These are phyloP conservation scores for Tricholoma sp. DNA, from an alignment of 768 basidiomycete genomes.

Conservation along the genomic window DNA sequence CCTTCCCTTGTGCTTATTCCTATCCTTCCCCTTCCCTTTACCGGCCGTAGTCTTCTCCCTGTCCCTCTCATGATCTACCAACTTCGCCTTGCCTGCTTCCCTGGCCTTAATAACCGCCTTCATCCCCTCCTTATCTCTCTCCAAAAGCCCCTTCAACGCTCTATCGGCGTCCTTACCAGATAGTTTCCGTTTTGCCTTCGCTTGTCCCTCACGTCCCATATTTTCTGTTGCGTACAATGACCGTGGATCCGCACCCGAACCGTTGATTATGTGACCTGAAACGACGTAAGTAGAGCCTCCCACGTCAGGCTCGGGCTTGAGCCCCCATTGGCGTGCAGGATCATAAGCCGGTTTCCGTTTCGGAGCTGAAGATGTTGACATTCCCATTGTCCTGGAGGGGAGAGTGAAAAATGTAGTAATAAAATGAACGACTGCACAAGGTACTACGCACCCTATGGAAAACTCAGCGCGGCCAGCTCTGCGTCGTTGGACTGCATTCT, in stretches of 20 bases:
- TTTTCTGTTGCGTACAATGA: slow-evolving; percentile 60
- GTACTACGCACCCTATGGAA: slow-evolving; percentile 58
- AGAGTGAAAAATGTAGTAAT: not conserved
- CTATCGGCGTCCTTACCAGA: slow-evolving; percentile 57
- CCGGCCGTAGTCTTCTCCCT: slow-evolving; percentile 14
- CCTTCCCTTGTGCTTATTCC: slow-evolving; percentile 13
- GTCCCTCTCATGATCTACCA: slow-evolving; percentile 14
- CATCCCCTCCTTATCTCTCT: slow-evolving; percentile 66
- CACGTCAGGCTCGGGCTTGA: slow-evolving; percentile 42
- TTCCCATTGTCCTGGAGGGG: slow-evolving; percentile 61
- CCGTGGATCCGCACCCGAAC: slow-evolving; percentile 29
- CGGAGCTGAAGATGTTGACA: slow-evolving; percentile 46
- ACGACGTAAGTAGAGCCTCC: slow-evolving; percentile 71
- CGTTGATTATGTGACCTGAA: slow-evolving; percentile 70
- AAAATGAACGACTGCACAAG: not conserved
- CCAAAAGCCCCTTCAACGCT: slow-evolving; percentile 53
- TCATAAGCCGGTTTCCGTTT: slow-evolving; percentile 59
- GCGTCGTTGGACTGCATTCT: slow-evolving; percentile 68
- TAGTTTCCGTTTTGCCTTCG: slow-evolving; percentile 61
- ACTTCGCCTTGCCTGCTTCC: slow-evolving; percentile 27
- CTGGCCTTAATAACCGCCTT: slow-evolving; percentile 57
- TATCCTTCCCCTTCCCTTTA: slow-evolving; percentile 13
- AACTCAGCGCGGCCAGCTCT: slow-evolving; percentile 85
- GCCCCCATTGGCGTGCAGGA: slow-evolving; percentile 69
- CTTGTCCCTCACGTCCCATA: slow-evolving; percentile 77